These are phyloP conservation scores for Plenodomus lindquistii DNA, from an alignment of 2,329 filamentous ascomycete genomes.

Conservation along the genomic window DNA sequence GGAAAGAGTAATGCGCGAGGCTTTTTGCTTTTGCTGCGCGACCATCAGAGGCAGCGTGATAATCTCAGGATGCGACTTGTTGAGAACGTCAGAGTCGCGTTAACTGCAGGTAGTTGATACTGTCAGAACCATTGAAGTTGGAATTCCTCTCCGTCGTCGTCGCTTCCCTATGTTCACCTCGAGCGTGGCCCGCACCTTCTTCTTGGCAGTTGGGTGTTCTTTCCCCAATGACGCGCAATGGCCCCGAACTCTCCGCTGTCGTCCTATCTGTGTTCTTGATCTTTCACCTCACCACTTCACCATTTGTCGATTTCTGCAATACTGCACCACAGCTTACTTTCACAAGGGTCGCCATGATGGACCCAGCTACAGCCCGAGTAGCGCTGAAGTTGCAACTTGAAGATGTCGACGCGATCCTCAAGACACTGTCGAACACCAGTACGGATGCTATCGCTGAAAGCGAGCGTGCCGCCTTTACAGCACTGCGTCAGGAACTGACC, in stretches of 20 bases:
- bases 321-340: too few species aligned
- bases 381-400: conserved; percentile 16
- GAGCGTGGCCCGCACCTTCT: background rate
- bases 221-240: too few species aligned
- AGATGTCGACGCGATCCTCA: conserved; percentile 11
- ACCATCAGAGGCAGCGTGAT: too few species aligned
- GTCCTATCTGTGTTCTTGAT: too few species aligned
- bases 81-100: background rate
- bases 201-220: too few species aligned
- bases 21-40: background rate
- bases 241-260: too few species aligned
- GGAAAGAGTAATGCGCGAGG: background rate
- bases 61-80: background rate
- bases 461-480: conserved; percentile 6
- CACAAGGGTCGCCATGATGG: conserved; percentile 3
- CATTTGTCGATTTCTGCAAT: too few species aligned
- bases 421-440: background rate
- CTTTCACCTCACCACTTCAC: too few species aligned
- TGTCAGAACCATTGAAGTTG: background rate
- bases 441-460: background rate
- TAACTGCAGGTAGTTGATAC: background rate
- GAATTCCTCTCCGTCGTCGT: background rate
- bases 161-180: background rate
- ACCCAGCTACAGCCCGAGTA: conserved; percentile 6
- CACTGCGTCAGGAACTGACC: conserved; percentile 7